Conservation (phyloP, 305 asterid genomes). For the Solanum hybrid region DNA sequence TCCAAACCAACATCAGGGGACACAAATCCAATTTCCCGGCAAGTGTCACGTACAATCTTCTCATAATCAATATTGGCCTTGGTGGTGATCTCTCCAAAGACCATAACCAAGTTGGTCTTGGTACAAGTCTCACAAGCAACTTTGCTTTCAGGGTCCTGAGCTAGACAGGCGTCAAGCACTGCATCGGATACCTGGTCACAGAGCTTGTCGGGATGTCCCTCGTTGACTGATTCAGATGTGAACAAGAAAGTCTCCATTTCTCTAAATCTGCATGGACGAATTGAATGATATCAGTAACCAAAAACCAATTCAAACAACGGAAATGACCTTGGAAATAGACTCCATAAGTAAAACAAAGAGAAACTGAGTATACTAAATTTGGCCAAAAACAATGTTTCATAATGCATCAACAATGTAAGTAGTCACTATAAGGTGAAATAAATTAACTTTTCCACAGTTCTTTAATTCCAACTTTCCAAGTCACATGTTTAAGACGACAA, state of each 20-base stretch:
- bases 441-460: neutral
- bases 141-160: slow-evolving; percentile 61
- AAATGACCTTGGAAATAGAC: neutral
- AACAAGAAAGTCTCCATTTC: slow-evolving; percentile 50
- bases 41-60: slow-evolving; percentile 52
- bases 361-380: neutral
- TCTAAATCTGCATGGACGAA: neutral
- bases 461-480: neutral
- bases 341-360: neutral
- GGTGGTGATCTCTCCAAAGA: slow-evolving; percentile 58
- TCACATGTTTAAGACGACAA: neutral
- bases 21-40: slow-evolving; percentile 40
- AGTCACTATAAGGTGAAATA: neutral
- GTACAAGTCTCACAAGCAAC: slow-evolving; percentile 62
- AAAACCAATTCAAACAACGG: neutral
- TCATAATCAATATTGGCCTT: slow-evolving; percentile 44
- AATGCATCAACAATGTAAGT: neutral
- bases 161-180: slow-evolving; percentile 53
- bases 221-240: slow-evolving; percentile 54
- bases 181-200: slow-evolving; percentile 59
- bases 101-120: slow-evolving; percentile 56
- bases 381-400: neutral
- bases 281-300: neutral
- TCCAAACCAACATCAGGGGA: slow-evolving; percentile 52
- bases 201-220: slow-evolving; percentile 67